Evolutionary conservation across 2,329 filamentous ascomycete species (phyloP).

Genomic region (Colletotrichum sp.): DNA sequence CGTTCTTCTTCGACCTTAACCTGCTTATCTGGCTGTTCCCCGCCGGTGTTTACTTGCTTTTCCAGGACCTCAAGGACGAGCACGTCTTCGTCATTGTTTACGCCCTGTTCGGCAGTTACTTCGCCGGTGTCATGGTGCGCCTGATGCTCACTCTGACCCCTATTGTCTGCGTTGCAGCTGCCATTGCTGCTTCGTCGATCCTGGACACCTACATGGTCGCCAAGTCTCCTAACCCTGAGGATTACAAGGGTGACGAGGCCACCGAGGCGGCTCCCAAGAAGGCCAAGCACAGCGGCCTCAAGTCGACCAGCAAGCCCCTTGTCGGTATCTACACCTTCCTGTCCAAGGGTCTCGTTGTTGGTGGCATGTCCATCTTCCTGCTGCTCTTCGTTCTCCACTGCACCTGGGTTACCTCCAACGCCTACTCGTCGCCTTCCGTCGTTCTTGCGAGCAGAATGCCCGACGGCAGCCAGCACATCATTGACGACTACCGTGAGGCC

Average conservation of each 20-base stretch:
- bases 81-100: constrained; percentile 99
- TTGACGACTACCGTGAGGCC: constrained; percentile 98
- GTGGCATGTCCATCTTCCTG: constrained; percentile 77
- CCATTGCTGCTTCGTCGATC: constrained; percentile 85
- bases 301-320: constrained; percentile 73
- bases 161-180: constrained; percentile 92
- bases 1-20: constrained; percentile 99
- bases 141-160: constrained; percentile 97
- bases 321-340: constrained; percentile 83
- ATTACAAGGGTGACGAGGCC: constrained; percentile 37
- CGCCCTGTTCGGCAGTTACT: constrained; percentile 95
- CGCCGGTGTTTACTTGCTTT: constrained; percentile 97
- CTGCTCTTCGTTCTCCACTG: constrained; percentile 96
- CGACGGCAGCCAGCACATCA: constrained; percentile 96
- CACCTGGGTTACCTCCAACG: constrained; percentile 99
- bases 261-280: constrained; percentile 64
- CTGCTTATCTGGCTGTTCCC: constrained; percentile 99
- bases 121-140: constrained; percentile 98
- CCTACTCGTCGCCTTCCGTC: constrained; percentile 97
- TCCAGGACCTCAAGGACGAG: constrained; percentile 91
- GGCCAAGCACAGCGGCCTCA: constrained; percentile 62
- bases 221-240: constrained; percentile 61
- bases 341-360: constrained; percentile 81
- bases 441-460: constrained; percentile 91
- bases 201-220: constrained; percentile 78